Base-by-base conservation (phyloP, 1,284 basidiomycete species). In the Trichosporon faecale region DNA sequence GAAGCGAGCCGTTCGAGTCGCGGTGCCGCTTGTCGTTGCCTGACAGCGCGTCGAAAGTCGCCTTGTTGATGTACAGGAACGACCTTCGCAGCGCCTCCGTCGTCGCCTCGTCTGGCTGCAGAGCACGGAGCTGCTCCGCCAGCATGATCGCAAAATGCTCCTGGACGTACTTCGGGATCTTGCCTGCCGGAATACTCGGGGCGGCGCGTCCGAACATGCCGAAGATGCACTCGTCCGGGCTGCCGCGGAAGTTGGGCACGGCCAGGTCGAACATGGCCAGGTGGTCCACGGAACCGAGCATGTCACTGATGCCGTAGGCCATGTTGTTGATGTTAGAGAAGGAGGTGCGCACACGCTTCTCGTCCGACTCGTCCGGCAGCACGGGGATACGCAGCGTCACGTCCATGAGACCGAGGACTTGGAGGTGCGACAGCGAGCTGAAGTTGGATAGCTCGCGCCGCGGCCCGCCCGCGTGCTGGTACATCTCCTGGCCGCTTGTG, bases 281-380 rank as follows among this genome's bases (percentile, higher is more conserved):
- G 66, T 89, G 88, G 66, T 93, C 91, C 66, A 80, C 76, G 70
- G 86, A 86, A 37, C 95, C 94, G 44, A 99, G 86, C n/a, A 92
- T 93, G 80, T 99, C 96, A 0, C 96, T 93, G 70, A 99, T 97
- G 11, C 96, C 97, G 78, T 99, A 99, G 18, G 91, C 90, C 93
- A 99, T 94, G 70, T 89, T 89, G 84, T 93, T 93, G 73, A 98
- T 91, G 67, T 93, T 92, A 2, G 93, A 94, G 61, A 91, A 87
- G 6, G 95, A 96, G 0, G 95, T 97, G 63, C 97, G 91, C 4
- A 99, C 91, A 8, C 97, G 91, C 33, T 94, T 90, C 68, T 95
- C 91, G 70, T 95, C 93, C 72, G 86, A 90, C 81, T 98, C 95
- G 81, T 98, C 96, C 0, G 95, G 95, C 31, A 96, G 87, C 65